Percentiles rank a stretch among this genome's conserved stretches.
phyloP scores from a whole-genome alignment of 106 monocot genomes.

The Acanthochlamys bracteata region DNA sequence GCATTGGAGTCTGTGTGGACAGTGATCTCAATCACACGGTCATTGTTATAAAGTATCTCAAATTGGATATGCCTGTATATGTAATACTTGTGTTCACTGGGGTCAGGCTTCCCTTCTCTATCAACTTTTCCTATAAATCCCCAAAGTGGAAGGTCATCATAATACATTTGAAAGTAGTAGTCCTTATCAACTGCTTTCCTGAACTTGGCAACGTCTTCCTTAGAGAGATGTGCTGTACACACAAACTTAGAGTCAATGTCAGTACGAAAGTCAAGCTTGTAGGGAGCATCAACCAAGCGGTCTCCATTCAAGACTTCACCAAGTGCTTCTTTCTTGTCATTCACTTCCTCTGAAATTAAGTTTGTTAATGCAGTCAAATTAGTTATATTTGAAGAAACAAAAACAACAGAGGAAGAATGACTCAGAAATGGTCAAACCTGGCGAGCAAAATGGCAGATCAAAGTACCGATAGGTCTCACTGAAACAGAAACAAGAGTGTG shows the following conservation, averaged over 20 bases:
- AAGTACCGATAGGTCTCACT: slow-evolving; percentile 72
- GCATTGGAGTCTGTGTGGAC: slow-evolving; percentile 23
- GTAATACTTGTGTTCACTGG: slow-evolving; percentile 25
- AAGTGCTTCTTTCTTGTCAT: slow-evolving; percentile 43
- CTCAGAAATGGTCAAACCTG: slow-evolving; percentile 27
- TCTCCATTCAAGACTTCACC: slow-evolving; percentile 50
- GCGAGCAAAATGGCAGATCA: slow-evolving; percentile 61
- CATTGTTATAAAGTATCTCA: slow-evolving; percentile 29
- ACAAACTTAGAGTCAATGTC: slow-evolving; percentile 25
- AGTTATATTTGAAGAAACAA: not conserved
- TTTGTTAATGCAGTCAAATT: not conserved
- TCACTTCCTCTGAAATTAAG: slow-evolving; percentile 21
- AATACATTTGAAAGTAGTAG: slow-evolving; percentile 55
- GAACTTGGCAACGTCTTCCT: slow-evolving; percentile 34
- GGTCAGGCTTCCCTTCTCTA: slow-evolving; percentile 23
- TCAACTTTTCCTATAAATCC: slow-evolving; percentile 42
- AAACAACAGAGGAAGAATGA: not conserved
- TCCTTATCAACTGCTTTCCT: slow-evolving; percentile 36
- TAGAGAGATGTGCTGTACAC: slow-evolving; percentile 26
- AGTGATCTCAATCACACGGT: slow-evolving; percentile 39
- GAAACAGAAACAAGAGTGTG: slow-evolving; percentile 12
- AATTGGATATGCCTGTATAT: slow-evolving; percentile 30
- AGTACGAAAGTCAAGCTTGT: slow-evolving; percentile 34
- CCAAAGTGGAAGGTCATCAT: slow-evolving; percentile 48
- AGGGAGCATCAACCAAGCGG: slow-evolving; percentile 38